These are phyloP conservation scores for Corylus heterophylla DNA, from an alignment of 306 rosid genomes.

Conservation along the genomic window DNA sequence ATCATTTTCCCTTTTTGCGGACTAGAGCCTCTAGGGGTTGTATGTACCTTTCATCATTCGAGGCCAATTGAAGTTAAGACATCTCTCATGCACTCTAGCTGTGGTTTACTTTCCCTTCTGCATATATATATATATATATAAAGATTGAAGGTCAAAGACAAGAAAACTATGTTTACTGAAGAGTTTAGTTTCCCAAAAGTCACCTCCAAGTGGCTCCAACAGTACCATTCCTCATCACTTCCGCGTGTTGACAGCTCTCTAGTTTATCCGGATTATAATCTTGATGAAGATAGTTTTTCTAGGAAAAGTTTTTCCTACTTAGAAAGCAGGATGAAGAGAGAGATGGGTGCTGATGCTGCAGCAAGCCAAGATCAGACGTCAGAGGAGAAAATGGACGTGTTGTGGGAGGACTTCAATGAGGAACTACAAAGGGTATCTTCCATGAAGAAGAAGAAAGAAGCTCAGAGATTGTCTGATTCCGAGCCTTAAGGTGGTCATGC, in stretches of 20 bases:
- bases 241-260: not conserved
- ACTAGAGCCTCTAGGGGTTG: too few species aligned
- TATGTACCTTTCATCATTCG: too few species aligned
- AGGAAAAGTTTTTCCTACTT: not conserved
- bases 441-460: not conserved
- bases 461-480: not conserved
- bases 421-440: not conserved
- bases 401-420: slow-evolving; percentile 3
- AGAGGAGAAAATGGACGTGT: slow-evolving; percentile 3
- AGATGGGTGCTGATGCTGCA: not conserved
- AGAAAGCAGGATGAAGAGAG: not conserved
- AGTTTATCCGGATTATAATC: not conserved
- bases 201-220: not conserved
- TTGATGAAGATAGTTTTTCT: not conserved
- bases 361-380: not conserved
- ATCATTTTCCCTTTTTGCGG: too few species aligned
- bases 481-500: not conserved
- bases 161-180: not conserved
- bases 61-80: too few species aligned
- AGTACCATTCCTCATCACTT: not conserved
- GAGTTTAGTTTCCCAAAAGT: not conserved
- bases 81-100: too few species aligned
- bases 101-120: too few species aligned
- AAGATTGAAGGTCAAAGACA: too few species aligned
- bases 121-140: too few species aligned